A percentile compares a stretch with the other conserved stretches of the same genome.
These are phyloP conservation scores for Triticum monococcum DNA, from an alignment of 176 grass and related monocot genomes.

Conservation along the genomic window DNA sequence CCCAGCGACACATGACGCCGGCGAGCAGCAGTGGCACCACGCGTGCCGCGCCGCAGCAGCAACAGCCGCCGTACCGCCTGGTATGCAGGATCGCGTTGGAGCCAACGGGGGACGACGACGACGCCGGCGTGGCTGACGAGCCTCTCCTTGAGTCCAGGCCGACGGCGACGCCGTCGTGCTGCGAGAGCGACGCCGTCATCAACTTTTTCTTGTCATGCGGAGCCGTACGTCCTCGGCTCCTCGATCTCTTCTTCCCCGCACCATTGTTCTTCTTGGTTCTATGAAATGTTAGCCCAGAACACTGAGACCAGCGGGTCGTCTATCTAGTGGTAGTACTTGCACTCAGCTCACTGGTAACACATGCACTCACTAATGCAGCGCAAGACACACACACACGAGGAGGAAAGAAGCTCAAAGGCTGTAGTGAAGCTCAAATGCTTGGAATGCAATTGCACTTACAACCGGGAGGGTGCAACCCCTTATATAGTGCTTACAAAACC, in stretches of 20 bases:
- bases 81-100: not conserved
- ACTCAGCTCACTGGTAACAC: too few relatives aligned
- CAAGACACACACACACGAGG: too few relatives aligned
- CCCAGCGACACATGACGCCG: not conserved
- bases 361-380: too few relatives aligned
- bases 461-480: too few relatives aligned
- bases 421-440: too few relatives aligned
- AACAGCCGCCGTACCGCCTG: conserved; percentile 13
- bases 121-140: not conserved
- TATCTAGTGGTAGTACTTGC: too few relatives aligned
- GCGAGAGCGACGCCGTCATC: not conserved
- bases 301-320: too few relatives aligned
- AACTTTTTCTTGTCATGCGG: not conserved
- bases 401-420: too few relatives aligned
- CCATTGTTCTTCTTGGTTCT: not conserved
- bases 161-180: not conserved
- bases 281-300: too few relatives aligned
- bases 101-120: not conserved
- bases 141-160: not conserved
- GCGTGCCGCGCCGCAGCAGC: not conserved
- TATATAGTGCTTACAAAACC: too few relatives aligned
- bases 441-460: too few relatives aligned
- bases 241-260: not conserved
- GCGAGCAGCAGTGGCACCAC: not conserved
- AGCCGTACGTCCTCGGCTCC: not conserved